phyloP scores from a whole-genome alignment of 225 moss, liverwort and hornwort genomes.

The Marchantia polymorpha region DNA sequence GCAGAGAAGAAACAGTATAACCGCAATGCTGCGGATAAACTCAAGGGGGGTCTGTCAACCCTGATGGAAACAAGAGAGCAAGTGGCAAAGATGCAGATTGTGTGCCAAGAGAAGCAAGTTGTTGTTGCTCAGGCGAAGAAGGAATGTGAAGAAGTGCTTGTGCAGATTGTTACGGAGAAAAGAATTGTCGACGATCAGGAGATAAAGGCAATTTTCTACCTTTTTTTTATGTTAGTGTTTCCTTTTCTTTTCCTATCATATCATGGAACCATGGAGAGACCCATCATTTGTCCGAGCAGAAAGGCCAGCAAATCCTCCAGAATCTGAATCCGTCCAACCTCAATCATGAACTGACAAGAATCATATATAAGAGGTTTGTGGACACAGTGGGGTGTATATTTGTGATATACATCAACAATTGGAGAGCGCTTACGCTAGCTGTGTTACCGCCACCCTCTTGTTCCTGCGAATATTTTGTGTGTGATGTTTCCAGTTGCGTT shows the following conservation, averaged over 20 bases:
- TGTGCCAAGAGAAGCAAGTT: slow-evolving; percentile 67
- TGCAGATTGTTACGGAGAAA: slow-evolving; percentile 72
- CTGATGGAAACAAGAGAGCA: slow-evolving; percentile 63
- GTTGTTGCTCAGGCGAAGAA: slow-evolving; percentile 71
- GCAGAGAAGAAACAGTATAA: slow-evolving; percentile 60
- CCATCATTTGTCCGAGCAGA: no score
- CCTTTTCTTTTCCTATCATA: neutral
- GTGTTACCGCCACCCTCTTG: no score
- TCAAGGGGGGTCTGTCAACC: slow-evolving; percentile 65
- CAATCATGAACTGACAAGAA: neutral
- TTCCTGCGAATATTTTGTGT: no score
- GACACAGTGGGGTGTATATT: no score
- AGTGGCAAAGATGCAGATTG: slow-evolving; percentile 65
- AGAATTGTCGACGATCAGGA: slow-evolving; percentile 79
- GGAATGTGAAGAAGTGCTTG: slow-evolving; percentile 70
- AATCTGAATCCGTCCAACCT: no score
- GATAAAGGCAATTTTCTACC: slow-evolving; percentile 44
- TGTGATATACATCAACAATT: no score
- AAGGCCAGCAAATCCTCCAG: no score
- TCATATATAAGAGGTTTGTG: neutral
- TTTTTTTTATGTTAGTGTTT: neutral
- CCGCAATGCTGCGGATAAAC: slow-evolving; percentile 59
- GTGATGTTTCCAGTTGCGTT: no score
- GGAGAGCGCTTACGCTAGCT: no score
- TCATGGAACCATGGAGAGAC: neutral